Conservation (phyloP, 73 alveolate species). For the Durusdinium trenchii region DNA sequence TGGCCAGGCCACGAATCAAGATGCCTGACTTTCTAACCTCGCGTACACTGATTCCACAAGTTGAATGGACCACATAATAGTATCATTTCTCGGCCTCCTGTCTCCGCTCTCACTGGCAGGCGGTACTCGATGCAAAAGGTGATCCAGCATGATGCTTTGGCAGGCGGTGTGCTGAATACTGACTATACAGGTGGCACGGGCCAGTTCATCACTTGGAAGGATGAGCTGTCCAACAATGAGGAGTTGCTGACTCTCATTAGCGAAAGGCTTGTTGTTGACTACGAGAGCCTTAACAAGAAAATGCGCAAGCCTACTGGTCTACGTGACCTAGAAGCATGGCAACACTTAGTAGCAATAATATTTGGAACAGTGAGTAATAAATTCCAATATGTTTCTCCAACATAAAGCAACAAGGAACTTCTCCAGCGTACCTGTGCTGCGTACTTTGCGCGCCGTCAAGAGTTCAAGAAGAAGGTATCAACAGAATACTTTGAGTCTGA, state of each 20-base stretch:
- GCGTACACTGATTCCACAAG: too few species aligned
- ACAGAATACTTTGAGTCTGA: not conserved
- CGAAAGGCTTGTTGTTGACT: not conserved
- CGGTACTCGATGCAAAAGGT: not conserved
- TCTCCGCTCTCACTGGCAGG: too few species aligned
- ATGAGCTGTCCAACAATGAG: not conserved
- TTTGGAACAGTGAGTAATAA: not conserved
- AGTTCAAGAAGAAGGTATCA: not conserved
- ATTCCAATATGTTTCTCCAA: not conserved
- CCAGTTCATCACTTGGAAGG: not conserved
- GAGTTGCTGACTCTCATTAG: not conserved
- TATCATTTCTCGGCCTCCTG: too few species aligned
- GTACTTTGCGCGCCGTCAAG: not conserved
- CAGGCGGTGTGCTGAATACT: not conserved
- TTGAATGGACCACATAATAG: too few species aligned
- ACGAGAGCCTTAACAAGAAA: not conserved
- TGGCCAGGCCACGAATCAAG: not conserved
- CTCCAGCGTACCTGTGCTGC: constrained; percentile 3
- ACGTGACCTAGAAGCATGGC: not conserved
- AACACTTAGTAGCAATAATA: not conserved
- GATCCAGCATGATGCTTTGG: constrained; percentile 13
- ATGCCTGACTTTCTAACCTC: too few species aligned
- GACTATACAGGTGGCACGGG: not conserved
- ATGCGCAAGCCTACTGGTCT: not conserved
- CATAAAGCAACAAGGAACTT: not conserved